Percentiles rank a stretch among this genome's conserved stretches.
Evolutionary conservation across 176 grass and related monocot genomes (phyloP).

Genomic region (Triticum timopheevii): DNA sequence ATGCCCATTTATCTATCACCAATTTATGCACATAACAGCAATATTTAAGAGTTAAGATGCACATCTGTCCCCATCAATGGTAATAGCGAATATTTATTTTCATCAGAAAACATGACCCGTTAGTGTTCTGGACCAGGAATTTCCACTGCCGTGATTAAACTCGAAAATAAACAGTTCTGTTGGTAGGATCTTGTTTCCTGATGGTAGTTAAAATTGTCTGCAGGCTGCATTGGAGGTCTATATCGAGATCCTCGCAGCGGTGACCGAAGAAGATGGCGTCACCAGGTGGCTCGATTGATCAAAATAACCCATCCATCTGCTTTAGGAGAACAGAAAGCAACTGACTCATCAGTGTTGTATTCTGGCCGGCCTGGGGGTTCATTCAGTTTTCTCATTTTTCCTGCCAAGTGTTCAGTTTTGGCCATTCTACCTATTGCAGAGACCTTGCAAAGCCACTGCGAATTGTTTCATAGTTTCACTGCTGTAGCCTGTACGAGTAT

Average conservation of each 20-base stretch:
- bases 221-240: conserved; percentile 68
- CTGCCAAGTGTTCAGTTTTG: neutral
- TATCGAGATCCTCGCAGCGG: conserved; percentile 72
- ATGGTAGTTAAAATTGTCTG: neutral
- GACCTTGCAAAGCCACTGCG: neutral
- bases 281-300: conserved; percentile 72
- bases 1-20: conserved; percentile 17
- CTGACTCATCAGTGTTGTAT: neutral
- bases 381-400: neutral
- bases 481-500: conserved; percentile 20
- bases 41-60: conserved; percentile 1
- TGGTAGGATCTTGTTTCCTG: neutral
- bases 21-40: neutral
- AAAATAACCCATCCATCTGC: neutral
- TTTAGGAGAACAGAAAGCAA: conserved; percentile 8
- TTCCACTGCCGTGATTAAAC: neutral
- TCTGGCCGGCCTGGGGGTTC: conserved; percentile 18
- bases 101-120: neutral
- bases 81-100: neutral
- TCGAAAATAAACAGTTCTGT: neutral
- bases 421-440: neutral
- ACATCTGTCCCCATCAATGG: neutral
- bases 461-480: neutral
- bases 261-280: conserved; percentile 81
- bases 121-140: neutral